These are phyloP conservation scores for Panaeolus cyanescens DNA, from an alignment of 768 basidiomycete species.

Conservation along the genomic window DNA sequence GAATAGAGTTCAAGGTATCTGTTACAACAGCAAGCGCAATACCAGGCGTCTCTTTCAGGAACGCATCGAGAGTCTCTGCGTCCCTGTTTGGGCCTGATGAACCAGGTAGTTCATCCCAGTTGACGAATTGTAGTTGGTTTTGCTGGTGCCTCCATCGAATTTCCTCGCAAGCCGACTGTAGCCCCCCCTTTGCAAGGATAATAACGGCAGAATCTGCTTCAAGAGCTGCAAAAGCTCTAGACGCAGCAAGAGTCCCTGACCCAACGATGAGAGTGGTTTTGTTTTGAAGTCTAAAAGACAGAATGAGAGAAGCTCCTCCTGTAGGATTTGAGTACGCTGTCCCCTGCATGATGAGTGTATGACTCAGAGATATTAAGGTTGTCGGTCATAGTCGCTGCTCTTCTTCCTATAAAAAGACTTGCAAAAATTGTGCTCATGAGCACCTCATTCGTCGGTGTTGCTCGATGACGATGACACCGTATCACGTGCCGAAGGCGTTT, in stretches of 20 bases:
- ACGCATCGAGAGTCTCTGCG: constrained; percentile 46
- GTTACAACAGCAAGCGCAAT: constrained; percentile 73
- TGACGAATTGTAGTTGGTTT: constrained; percentile 57
- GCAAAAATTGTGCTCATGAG: not conserved
- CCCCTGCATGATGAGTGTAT: constrained; percentile 10
- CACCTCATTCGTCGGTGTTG: not conserved
- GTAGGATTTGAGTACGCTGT: constrained; percentile 15
- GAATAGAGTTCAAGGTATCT: constrained; percentile 60
- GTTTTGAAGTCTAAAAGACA: constrained; percentile 67
- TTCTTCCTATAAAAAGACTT: not conserved
- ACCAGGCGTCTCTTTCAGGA: constrained; percentile 34
- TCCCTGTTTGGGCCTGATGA: constrained; percentile 38
- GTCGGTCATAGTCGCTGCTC: not conserved
- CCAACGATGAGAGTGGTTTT: constrained; percentile 74
- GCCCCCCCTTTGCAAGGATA: constrained; percentile 57
- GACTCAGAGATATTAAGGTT: not conserved
- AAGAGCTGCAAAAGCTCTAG: constrained; percentile 79
- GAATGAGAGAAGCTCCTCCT: constrained; percentile 72
- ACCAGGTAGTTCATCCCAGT: constrained; percentile 49
- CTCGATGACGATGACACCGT: not conserved
- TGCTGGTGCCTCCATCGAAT: constrained; percentile 61
- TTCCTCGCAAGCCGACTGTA: constrained; percentile 64
- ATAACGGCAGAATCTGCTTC: constrained; percentile 78
- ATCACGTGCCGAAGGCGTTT: not conserved
- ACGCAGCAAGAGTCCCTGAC: constrained; percentile 76